Evolutionary conservation across 345 rosid species (phyloP).

Genomic region (Bruguiera parviflora): DNA sequence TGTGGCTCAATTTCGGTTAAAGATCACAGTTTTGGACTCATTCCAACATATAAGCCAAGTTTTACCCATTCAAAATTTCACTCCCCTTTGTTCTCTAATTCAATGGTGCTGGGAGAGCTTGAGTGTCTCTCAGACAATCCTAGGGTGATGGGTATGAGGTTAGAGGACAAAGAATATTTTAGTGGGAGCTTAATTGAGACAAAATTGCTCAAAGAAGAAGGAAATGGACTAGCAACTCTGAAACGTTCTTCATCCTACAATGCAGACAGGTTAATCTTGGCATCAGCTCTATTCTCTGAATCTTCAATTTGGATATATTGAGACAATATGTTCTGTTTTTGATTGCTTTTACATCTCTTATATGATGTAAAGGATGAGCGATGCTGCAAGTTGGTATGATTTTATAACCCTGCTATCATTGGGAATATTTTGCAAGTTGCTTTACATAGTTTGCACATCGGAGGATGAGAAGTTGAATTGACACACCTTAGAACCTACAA

Average conservation of each 20-base stretch:
- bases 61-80: constrained; percentile 65
- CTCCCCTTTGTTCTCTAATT: constrained; percentile 65
- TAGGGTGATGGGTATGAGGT: constrained; percentile 58
- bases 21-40: constrained; percentile 79
- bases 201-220: constrained; percentile 48
- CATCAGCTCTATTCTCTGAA: not conserved
- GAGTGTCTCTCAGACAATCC: constrained; percentile 81
- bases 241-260: constrained; percentile 95
- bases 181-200: constrained; percentile 93
- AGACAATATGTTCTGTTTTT: no score
- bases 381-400: no score
- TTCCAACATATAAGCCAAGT: constrained; percentile 74
- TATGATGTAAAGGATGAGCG: no score
- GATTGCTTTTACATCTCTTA: no score
- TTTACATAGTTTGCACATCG: no score
- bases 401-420: no score
- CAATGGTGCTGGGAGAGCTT: constrained; percentile 72
- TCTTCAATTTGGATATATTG: no score
- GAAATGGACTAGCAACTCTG: constrained; percentile 45
- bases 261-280: constrained; percentile 68
- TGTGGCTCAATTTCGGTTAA: constrained; percentile 95
- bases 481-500: no score
- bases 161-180: constrained; percentile 87
- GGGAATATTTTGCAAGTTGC: no score
- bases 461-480: no score